Percentiles rank a stretch among this genome's conserved stretches.
Conservation (phyloP, 257 asterid species). For the Penstemon barbatus region DNA sequence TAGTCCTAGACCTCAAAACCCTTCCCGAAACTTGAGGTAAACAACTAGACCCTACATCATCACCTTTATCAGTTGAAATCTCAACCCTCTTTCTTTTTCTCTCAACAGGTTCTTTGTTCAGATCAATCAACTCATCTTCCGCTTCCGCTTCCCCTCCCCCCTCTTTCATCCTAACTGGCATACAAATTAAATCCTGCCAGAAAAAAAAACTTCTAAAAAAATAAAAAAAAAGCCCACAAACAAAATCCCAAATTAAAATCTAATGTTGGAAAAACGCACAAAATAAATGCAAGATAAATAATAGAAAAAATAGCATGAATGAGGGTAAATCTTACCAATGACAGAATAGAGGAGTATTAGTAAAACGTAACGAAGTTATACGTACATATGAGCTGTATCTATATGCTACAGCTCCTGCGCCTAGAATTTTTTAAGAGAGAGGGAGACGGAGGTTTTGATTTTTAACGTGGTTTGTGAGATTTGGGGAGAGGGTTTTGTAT, state of each 20-base stretch:
- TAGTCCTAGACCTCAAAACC: conserved; percentile 77
- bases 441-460: conserved; percentile 35
- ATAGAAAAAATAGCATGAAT: background rate
- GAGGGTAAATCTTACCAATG: conserved; percentile 40
- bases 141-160: conserved; percentile 27
- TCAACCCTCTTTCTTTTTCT: conserved; percentile 49
- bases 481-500: conserved; percentile 33
- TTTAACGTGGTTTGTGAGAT: conserved; percentile 26
- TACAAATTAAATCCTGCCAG: conserved; percentile 31
- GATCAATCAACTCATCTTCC: conserved; percentile 54
- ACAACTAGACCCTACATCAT: conserved; percentile 35
- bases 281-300: conserved; percentile 14
- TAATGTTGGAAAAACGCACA: conserved; percentile 13
- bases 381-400: conserved; percentile 43
- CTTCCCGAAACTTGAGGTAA: conserved; percentile 43
- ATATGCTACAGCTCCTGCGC: conserved; percentile 30
- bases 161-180: conserved; percentile 28
- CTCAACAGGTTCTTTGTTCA: conserved; percentile 49
- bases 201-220: background rate
- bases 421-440: conserved; percentile 22
- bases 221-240: background rate
- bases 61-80: conserved; percentile 26
- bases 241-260: conserved; percentile 21
- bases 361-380: conserved; percentile 29
- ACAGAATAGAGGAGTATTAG: conserved; percentile 16